Base-by-base conservation (phyloP, 257 asterid genomes). In the Nicotiana noctiflora region DNA sequence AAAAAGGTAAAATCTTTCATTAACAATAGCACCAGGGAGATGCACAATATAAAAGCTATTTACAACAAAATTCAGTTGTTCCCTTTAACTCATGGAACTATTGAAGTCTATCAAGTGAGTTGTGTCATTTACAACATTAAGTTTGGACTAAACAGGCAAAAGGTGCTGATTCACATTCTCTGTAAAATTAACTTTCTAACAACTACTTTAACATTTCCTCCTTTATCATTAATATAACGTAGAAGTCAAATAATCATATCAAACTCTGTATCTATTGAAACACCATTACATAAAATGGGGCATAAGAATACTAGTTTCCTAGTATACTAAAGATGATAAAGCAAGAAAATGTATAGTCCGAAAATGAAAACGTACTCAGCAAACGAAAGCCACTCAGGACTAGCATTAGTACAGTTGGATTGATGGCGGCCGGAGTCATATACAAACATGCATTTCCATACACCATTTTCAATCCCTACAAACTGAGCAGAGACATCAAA, bases 401-500 rank as follows among this genome's bases (percentile, higher is more conserved):
- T 66, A 75, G 2, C 31, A 18, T 72, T 76, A 12, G 63, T 4
- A 80, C 79, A 31, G 18, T 74, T 74, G 23, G 63, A 14, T 2
- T 17, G 44, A 27, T 75, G 2, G 29, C 27, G 46, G 10, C 63
- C 57, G 8, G 51, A 62, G 49, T 85, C 72, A 29, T 85, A 87
- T 18, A 79, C 83, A 52, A 67, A 80, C 66, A 83, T 79, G 80
- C 88, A 85, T n/a, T 62, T 57, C 87, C 90, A 85, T 11, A 83
- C 86, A 7, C 87, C 90, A 61, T 87, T 76, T 6, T 6, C 40
- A 18, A 65, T 19, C 19, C 85, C 80, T 9, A 57, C 79, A 77
- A 5, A 51, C 51, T 81, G 83, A 9, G 59, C 78, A 14, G 82
- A 75, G 19, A 85, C 76, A 23, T 76, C 81, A 51, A 87, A 87